These are phyloP conservation scores for Theobroma grandiflorum DNA, from an alignment of 441 rosid species.

Conservation along the genomic window DNA sequence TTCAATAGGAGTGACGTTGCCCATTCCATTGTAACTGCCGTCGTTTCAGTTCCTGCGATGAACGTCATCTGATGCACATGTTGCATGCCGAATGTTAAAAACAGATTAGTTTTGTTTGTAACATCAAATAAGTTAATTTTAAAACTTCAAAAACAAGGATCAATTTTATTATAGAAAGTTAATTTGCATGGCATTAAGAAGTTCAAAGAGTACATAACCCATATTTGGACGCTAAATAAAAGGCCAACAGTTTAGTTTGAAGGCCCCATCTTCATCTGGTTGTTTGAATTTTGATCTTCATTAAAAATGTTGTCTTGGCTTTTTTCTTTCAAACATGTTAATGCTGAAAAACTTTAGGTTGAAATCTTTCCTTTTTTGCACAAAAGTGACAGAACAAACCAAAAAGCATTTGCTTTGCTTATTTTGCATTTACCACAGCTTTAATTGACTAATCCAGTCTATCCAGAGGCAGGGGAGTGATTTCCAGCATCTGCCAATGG, in stretches of 20 bases:
- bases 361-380: background rate
- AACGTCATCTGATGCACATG: conserved; percentile 1
- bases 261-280: background rate
- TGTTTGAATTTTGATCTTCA: background rate
- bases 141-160: background rate
- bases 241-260: background rate
- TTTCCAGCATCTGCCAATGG: background rate
- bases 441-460: no score
- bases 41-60: conserved; percentile 25
- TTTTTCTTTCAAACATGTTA: background rate
- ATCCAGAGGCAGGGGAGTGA: background rate
- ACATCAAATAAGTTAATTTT: background rate
- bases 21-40: conserved; percentile 50
- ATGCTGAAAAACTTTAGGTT: background rate
- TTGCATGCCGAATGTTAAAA: background rate
- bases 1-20: conserved; percentile 29
- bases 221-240: no score
- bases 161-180: background rate
- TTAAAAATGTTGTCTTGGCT: background rate
- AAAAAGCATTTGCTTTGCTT: no score
- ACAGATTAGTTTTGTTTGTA: background rate
- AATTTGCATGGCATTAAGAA: background rate
- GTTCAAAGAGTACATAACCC: no score
- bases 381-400: background rate
- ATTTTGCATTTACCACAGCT: no score